Percentiles rank a stretch among this genome's conserved stretches.
phyloP scores from a whole-genome alignment of 192 early-diverging fungal genomes.

The Allomyces macrogynus region DNA sequence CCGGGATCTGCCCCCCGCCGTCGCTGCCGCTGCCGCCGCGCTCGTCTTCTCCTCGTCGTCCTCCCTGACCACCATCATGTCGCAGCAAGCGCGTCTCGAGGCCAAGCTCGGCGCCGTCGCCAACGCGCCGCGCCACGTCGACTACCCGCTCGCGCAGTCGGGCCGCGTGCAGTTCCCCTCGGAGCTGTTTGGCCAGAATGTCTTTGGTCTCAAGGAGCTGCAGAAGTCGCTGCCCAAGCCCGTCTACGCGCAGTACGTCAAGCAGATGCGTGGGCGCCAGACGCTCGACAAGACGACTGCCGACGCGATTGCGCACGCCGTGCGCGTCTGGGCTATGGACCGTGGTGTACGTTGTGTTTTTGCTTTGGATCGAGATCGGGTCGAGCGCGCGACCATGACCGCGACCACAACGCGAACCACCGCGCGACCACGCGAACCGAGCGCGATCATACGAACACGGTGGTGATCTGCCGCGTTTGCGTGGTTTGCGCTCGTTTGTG shows the following conservation, averaged over 20 bases:
- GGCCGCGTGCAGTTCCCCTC: constrained; percentile 59
- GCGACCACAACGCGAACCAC: no score
- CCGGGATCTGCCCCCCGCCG: no score
- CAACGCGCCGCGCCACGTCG: constrained; percentile 45
- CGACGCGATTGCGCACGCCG: constrained; percentile 97
- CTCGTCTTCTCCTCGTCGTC: no score
- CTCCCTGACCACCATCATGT: not conserved
- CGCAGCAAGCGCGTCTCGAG: constrained; percentile 7
- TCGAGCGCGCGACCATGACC: no score
- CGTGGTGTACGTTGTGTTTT: constrained; percentile 24
- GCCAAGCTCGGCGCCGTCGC: constrained; percentile 44
- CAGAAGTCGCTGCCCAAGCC: constrained; percentile 83
- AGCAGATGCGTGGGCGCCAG: constrained; percentile 80
- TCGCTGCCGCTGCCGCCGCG: no score
- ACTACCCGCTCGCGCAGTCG: constrained; percentile 51
- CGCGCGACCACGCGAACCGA: no score
- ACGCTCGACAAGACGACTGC: constrained; percentile 80
- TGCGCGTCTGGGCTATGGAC: constrained; percentile 92
- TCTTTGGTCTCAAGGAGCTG: constrained; percentile 83
- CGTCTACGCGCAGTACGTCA: constrained; percentile 73
- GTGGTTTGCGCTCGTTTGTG: no score
- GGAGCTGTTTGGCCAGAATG: constrained; percentile 82
- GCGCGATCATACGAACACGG: no score
- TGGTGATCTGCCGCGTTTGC: no score
- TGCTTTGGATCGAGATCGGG: no score